These are phyloP conservation scores for Isatis tinctoria DNA, from an alignment of 345 rosid species.

Conservation along the genomic window DNA sequence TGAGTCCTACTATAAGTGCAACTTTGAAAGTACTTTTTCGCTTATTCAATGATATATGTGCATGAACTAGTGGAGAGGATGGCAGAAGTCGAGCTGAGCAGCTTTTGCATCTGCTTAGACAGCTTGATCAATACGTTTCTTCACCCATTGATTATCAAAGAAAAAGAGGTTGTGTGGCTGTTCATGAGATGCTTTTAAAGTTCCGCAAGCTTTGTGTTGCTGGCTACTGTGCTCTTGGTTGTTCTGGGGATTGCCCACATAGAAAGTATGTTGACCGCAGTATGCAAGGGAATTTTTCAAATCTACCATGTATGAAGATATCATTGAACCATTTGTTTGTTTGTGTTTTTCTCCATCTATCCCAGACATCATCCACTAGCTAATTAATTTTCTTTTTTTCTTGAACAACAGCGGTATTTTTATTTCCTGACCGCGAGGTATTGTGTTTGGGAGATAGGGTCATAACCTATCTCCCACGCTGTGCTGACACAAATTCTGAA, in stretches of 20 bases:
- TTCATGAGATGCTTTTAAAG: conserved; percentile 78
- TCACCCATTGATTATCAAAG: conserved; percentile 84
- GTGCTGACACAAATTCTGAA: conserved; percentile 91
- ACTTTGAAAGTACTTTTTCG: neutral
- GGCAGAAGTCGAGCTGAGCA: conserved; percentile 99
- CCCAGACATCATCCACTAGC: neutral
- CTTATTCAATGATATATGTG: conserved; percentile 12
- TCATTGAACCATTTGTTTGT: neutral
- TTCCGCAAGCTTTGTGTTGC: conserved; percentile 79
- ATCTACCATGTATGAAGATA: conserved; percentile 66
- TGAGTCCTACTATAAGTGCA: neutral
- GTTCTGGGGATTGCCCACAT: conserved; percentile 84
- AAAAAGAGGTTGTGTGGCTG: conserved; percentile 91
- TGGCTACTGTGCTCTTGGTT: conserved; percentile 90
- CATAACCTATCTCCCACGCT: conserved; percentile 89
- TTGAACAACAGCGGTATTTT: conserved; percentile 68
- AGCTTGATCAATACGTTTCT: conserved; percentile 74
- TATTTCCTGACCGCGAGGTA: conserved; percentile 90
- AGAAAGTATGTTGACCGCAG: conserved; percentile 72
- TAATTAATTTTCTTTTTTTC: conserved; percentile 16
- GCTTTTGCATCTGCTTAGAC: conserved; percentile 86
- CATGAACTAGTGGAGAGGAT: conserved; percentile 86
- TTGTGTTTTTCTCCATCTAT: neutral
- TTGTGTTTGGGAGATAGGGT: conserved; percentile 91
- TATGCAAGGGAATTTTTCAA: conserved; percentile 60